Evolutionary conservation across 1,284 basidiomycete genomes (phyloP), one percentile per base, ranked within the genome.

Genomic region (Dichomitus squalens): DNA sequence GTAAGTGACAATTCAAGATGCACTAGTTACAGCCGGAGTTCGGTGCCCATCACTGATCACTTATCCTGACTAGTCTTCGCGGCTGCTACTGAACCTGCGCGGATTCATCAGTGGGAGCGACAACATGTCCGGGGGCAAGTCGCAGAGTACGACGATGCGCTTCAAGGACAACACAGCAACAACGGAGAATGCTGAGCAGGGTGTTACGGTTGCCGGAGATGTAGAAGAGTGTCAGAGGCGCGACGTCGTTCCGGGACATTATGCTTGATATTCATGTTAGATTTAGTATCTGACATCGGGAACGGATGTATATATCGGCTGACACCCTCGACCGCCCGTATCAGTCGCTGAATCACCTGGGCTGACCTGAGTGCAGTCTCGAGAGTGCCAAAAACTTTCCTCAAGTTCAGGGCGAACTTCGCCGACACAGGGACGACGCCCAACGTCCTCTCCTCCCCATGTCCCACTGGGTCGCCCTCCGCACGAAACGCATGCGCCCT

Each of bases 341-440:
- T n/a, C n/a, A n/a, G n/a, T n/a, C n/a, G n/a, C n/a, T n/a, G n/a
- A n/a, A n/a, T n/a, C n/a, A n/a, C n/a, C n/a, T n/a, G n/a, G n/a
- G n/a, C n/a, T n/a, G 36, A 20, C 18, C 6, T 14, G 25, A 18
- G n/a, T 7, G 25, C 16, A 7, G 8, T 33, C 31, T 12, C 12
- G 31, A 6, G 31, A 33, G 31, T 6, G 6, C 31, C 31, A 33
- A 33, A 7, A 2, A 90, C 80, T 65, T 78, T 83, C 49, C 76
- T 76, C 68, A 95, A 65, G 63, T 95, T 95, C 70, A 92, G 83
- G 57, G 85, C 87, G 70, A 79, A 91, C 76, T 93, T 95, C 20
- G 87, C 94, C 34, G 92, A 94, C 23, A 87, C 76, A 0, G 92
- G 88, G 7, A 95, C 79, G 7, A 95, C 84, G 61, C 90, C 86